Base-by-base conservation (phyloP, 768 basidiomycete species). In the Lentinus brumalis region DNA sequence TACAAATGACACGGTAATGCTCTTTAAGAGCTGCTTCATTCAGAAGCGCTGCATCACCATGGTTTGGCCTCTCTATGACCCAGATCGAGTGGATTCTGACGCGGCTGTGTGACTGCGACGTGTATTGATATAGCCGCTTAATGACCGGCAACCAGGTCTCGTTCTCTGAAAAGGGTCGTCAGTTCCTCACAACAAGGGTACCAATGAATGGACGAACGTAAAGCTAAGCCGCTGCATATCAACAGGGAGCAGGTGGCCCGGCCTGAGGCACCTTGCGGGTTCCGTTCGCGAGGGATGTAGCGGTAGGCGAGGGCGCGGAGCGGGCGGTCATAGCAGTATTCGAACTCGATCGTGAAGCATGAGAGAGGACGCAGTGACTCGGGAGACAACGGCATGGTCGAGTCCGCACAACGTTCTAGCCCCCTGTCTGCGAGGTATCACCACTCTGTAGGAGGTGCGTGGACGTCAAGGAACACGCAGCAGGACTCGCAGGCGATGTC, bases 61-160 rank as follows among this genome's bases (percentile, higher is more conserved):
- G 53, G 53, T 54, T 54, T 12, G 53, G 39, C 5, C 53, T 38
- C 26, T 54, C 53, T n/a, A 54, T 41, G 39, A 54, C 53, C 53
- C 53, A 54, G 15, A 42, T 21, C n/a, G 53, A 54, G 53, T 42
- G 53, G 26, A 54, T 54, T 2, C 39, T 54, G 39, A 54, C 38
- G 18, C 39, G 14, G 16, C 53, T 54, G 4, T n/a, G 12, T 11
- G 53, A 16, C 18, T 42, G 53, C 32, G 53, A 39, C 3, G 39
- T 42, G 5, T 40, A 39, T 4, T 26, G 38, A 39, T 54, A 54
- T 38, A 54, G 53, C 12, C 53, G 53, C 40, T 54, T 54, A n/a
- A 54, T 54, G 53, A 54, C 40, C 4, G 53, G 53, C 12, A 54
- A 5, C 53, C 53, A 54, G 5, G 53, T 41, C 53, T 54, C 53